Percentiles rank a stretch among this genome's conserved stretches.
These are phyloP conservation scores for Tricholoma saponaceum DNA, from an alignment of 768 basidiomycete species.

Conservation along the genomic window DNA sequence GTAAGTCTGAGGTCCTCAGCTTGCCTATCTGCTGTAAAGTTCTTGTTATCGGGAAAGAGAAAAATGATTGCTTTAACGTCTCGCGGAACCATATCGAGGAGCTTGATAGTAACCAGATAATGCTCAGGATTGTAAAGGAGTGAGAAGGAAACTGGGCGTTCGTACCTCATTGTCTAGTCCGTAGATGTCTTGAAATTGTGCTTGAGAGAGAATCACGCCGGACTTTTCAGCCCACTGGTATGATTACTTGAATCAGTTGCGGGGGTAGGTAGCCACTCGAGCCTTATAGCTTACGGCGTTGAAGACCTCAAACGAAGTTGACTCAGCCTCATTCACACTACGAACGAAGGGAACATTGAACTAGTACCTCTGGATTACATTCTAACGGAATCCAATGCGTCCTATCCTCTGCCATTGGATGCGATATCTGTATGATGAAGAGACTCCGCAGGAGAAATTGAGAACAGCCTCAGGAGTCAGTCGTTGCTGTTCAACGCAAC, in stretches of 20 bases:
- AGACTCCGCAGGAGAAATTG: no score
- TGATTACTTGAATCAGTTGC: neutral
- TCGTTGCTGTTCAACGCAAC: no score
- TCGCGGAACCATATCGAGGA: constrained; percentile 63
- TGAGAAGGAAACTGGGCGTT: neutral
- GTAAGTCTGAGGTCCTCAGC: neutral
- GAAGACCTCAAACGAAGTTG: neutral
- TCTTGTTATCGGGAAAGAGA: constrained; percentile 55
- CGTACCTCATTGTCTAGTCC: constrained; percentile 66
- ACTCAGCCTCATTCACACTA: neutral
- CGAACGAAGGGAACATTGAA: no score
- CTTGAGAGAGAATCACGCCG: neutral
- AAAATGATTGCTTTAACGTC: constrained; percentile 84
- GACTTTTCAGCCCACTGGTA: constrained; percentile 1
- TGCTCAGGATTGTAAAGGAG: neutral
- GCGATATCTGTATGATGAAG: no score
- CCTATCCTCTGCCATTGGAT: neutral
- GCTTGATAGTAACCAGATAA: constrained; percentile 31
- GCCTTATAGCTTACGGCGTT: neutral
- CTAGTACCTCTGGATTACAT: constrained; percentile 1
- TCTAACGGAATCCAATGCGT: neutral
- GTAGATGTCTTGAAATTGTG: constrained; percentile 66
- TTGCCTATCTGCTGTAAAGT: neutral
- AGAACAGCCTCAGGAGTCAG: no score
- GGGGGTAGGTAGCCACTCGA: neutral